phyloP scores from a whole-genome alignment of 805 yeast species.

The Grigorovia humatica region DNA sequence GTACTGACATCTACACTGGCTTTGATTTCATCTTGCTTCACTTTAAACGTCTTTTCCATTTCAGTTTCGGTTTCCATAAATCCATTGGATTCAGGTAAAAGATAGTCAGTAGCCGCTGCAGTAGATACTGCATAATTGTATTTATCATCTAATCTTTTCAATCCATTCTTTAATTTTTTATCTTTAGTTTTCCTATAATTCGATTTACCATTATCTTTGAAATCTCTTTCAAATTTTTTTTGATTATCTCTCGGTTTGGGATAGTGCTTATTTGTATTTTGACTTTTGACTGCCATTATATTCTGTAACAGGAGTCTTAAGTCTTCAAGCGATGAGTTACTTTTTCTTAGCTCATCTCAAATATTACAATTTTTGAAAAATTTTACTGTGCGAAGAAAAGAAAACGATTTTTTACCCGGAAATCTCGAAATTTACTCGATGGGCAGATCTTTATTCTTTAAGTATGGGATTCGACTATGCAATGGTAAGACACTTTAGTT shows the following conservation, averaged over 20 bases:
- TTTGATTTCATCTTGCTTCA: constrained; percentile 68
- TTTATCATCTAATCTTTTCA: constrained; percentile 59
- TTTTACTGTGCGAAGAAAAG: neutral
- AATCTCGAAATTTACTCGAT: neutral
- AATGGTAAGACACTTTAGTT: no score
- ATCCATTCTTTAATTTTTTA: constrained; percentile 50
- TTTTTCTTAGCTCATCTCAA: neutral
- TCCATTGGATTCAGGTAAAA: constrained; percentile 78
- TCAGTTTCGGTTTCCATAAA: constrained; percentile 83
- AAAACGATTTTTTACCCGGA: neutral
- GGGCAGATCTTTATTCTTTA: neutral
- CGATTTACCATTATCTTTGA: constrained; percentile 6
- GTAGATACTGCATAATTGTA: constrained; percentile 69
- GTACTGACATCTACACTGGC: constrained; percentile 70
- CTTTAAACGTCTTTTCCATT: constrained; percentile 85
- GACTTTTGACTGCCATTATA: no score
- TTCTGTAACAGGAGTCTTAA: neutral
- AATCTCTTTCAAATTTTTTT: constrained; percentile 27
- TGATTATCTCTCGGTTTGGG: constrained; percentile 22
- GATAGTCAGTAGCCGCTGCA: constrained; percentile 79
- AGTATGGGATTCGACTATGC: neutral
- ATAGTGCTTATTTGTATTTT: constrained; percentile 3
- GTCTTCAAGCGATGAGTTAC: neutral
- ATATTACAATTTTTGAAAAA: neutral
- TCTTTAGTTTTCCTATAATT: constrained; percentile 35